Evolutionary conservation across 2,329 filamentous ascomycete species (phyloP).

Genomic region (Dendryphion nanum): DNA sequence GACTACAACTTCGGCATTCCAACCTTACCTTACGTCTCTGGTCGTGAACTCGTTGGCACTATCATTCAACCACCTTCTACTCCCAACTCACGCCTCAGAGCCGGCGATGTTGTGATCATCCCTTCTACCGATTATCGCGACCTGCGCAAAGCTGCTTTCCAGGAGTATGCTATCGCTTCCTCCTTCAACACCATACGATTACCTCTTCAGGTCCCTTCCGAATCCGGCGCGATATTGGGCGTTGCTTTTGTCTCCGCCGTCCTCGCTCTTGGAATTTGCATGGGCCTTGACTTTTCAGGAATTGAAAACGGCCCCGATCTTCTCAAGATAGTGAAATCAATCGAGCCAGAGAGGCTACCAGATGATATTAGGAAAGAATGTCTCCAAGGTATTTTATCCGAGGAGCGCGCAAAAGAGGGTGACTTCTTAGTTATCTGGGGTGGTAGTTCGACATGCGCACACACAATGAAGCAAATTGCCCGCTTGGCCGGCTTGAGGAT

Average conservation of each 20-base stretch:
- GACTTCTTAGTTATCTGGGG: slow-evolving; percentile 77
- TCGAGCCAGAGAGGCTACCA: slow-evolving; percentile 53
- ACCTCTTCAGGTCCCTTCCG: slow-evolving; percentile 52
- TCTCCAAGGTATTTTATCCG: slow-evolving; percentile 52
- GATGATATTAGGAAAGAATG: slow-evolving; percentile 64
- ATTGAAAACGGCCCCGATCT: slow-evolving; percentile 60
- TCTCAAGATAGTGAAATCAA: slow-evolving; percentile 47
- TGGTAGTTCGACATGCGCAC: slow-evolving; percentile 68
- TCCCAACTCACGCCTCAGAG: slow-evolving; percentile 45
- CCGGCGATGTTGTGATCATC: slow-evolving; percentile 48
- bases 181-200: slow-evolving; percentile 65
- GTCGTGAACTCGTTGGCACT: slow-evolving; percentile 66
- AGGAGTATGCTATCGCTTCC: slow-evolving; percentile 65
- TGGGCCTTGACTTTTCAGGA: slow-evolving; percentile 64
- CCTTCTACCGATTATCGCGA: slow-evolving; percentile 75
- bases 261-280: slow-evolving; percentile 65
- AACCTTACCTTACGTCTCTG: slow-evolving; percentile 65
- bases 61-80: slow-evolving; percentile 51
- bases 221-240: slow-evolving; percentile 62
- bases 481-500: slow-evolving; percentile 64
- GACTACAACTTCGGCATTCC: slow-evolving; percentile 72
- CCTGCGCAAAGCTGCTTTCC: slow-evolving; percentile 68
- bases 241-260: slow-evolving; percentile 71
- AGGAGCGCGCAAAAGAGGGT: slow-evolving; percentile 57
- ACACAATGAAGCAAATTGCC: slow-evolving; percentile 66